Percentiles rank a stretch among this genome's conserved stretches.
These are phyloP conservation scores for Brassica rapa DNA, from an alignment of 345 rosid genomes.

Conservation along the genomic window DNA sequence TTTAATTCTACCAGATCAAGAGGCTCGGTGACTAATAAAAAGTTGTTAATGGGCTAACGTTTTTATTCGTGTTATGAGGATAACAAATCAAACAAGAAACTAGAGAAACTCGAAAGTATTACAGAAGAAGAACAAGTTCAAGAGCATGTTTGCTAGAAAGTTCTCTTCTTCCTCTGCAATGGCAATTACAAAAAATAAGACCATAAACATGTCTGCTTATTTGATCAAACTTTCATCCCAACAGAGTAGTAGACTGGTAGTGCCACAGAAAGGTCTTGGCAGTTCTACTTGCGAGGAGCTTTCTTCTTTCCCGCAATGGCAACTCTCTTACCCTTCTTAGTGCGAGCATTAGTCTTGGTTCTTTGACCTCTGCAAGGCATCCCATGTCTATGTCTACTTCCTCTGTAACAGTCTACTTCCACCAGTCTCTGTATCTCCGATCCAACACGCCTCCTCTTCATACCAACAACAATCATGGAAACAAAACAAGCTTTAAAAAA, in stretches of 20 bases:
- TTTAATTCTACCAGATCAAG: neutral
- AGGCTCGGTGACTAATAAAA: neutral
- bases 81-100: neutral
- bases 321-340: conserved; percentile 48
- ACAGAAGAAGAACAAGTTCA: neutral
- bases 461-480: neutral
- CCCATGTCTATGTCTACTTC: conserved; percentile 51
- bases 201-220: conserved; percentile 23
- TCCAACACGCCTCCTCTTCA: conserved; percentile 50
- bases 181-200: neutral
- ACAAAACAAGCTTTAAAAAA: neutral
- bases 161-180: neutral
- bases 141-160: conserved; percentile 7
- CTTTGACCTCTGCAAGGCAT: conserved; percentile 65
- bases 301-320: conserved; percentile 46
- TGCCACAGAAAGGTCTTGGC: neutral
- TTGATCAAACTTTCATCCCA: conserved; percentile 11
- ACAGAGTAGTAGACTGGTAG: neutral
- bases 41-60: neutral
- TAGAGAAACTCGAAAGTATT: neutral
- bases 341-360: conserved; percentile 56
- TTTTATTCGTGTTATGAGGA: neutral
- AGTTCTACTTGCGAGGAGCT: conserved; percentile 43
- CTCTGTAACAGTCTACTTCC: conserved; percentile 61
- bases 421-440: conserved; percentile 52